phyloP scores from a whole-genome alignment of 2,329 filamentous ascomycete genomes.

The Myrmaecium sp. region DNA sequence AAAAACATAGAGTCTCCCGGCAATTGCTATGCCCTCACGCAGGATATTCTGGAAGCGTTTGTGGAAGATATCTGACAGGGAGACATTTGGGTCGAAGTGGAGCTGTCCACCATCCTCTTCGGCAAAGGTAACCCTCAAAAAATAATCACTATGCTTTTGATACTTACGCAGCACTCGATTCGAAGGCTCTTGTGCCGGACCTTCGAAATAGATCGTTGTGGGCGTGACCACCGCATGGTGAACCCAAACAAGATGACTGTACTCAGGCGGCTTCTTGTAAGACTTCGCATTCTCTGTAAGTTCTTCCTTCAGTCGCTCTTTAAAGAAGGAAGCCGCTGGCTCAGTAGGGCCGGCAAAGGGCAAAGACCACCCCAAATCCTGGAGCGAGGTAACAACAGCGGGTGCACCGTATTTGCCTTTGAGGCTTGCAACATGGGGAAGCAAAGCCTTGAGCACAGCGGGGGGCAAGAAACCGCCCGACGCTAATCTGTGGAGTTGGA shows the following conservation, averaged over 20 bases:
- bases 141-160: constrained; percentile 39
- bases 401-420: constrained; percentile 2
- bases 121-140: constrained; percentile 53
- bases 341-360: constrained; percentile 10
- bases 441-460: no score
- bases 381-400: constrained; percentile 9
- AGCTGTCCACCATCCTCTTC: constrained; percentile 57
- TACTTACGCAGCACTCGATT: constrained; percentile 59
- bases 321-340: neutral
- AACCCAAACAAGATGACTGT: constrained; percentile 15
- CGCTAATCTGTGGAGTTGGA: no score
- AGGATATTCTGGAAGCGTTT: constrained; percentile 45
- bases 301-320: neutral
- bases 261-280: constrained; percentile 1
- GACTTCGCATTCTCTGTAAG: neutral
- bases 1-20: constrained; percentile 41
- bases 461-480: no score
- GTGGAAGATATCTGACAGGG: constrained; percentile 35
- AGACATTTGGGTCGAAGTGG: constrained; percentile 34
- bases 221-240: constrained; percentile 23
- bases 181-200: constrained; percentile 41
- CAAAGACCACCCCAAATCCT: constrained; percentile 12
- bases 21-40: constrained; percentile 42
- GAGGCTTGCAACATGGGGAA: no score
- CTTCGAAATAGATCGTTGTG: constrained; percentile 23